Base-by-base conservation (phyloP, 352 stramenopile genomes). In the Pythium grandisporangium region DNA sequence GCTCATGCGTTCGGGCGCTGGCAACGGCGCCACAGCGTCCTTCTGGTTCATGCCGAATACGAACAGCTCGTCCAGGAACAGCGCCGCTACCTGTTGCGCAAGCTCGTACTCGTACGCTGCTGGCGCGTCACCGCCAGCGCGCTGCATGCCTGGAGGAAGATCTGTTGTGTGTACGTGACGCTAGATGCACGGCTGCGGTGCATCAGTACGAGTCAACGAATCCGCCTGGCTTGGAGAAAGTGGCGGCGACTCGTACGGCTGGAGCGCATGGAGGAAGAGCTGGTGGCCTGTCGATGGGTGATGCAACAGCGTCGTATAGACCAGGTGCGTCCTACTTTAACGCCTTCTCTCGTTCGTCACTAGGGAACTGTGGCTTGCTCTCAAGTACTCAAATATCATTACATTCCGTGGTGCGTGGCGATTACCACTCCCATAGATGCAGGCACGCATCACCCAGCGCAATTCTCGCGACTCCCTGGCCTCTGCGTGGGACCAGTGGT, bases 71-170 rank as follows among this genome's bases (percentile, higher is more conserved):
- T 51, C 22, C 17, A 25, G 14, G 5, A 43, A 2, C 44, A 51
- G 17, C 44, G 27, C 8, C 21, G 14, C n/a, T 53, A 47, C 35
- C 30, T 42, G 22, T 19, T 53, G 37, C 45, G 45, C 4, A 53
- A 46, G 24, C 37, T 53, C 12, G 16, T 53, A 7, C 17, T 53
- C 0, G n/a, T 22, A 20, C 20, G 12, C 4, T 43, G 39, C 16
- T 53, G 45, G 45, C 37, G 30, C n/a, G 20, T 13, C 16, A 19
- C 46, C 4, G 16, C 23, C 6, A 12, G 23, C 14, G 37, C 45
- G 23, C 42, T 47, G 23, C 12, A 16, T 19, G 29, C 17, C 1
- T 53, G 45, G 45, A 2, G 17, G 14, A 21, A 25, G 6, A 21
- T 40, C 4, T 42, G 33, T 37, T 32, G 37, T 3, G 34, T 16